These are phyloP conservation scores for Ustilago esculenta DNA, from an alignment of 1,284 basidiomycete species.

Conservation along the genomic window DNA sequence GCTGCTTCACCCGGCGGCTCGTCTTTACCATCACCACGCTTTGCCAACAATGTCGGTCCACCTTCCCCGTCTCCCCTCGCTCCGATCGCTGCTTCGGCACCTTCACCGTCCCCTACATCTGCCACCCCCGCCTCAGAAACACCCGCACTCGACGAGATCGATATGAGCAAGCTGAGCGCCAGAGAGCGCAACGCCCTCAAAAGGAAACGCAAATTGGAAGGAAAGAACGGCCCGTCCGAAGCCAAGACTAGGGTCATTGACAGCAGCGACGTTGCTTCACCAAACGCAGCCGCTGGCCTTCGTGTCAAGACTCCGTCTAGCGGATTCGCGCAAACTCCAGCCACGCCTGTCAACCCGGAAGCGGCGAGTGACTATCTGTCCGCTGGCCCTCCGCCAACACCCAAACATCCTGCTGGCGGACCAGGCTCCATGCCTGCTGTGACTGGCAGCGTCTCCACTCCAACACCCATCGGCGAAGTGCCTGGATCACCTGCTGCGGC, in stretches of 20 bases:
- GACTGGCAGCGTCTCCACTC: conserved; percentile 32
- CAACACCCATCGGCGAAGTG: conserved; percentile 35
- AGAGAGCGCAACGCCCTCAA: conserved; percentile 89
- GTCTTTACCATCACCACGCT: conserved; percentile 32
- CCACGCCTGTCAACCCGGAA: conserved; percentile 29
- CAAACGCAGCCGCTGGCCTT: conserved; percentile 14
- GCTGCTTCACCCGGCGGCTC: conserved; percentile 9
- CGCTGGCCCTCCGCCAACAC: conserved; percentile 27
- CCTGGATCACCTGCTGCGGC: conserved; percentile 28
- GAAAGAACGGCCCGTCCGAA: conserved; percentile 65
- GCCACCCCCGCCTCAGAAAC: conserved; percentile 18
- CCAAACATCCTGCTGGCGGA: conserved; percentile 41
- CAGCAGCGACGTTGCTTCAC: conserved; percentile 69
- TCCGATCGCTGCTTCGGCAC: conserved; percentile 18
- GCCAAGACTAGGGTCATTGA: conserved; percentile 49
- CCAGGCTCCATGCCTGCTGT: conserved; percentile 40
- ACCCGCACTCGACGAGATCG: conserved; percentile 48
- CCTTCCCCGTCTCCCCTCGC: conserved; percentile 27
- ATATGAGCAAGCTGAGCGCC: conserved; percentile 69
- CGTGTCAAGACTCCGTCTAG: conserved; percentile 44
- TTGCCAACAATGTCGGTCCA: conserved; percentile 9
- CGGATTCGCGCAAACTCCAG: conserved; percentile 21
- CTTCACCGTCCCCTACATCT: conserved; percentile 24
- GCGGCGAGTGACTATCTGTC: conserved; percentile 25
- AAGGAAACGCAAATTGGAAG: conserved; percentile 88